phyloP scores from a whole-genome alignment of 2,329 filamentous ascomycete species.

The Amauroascus niger region DNA sequence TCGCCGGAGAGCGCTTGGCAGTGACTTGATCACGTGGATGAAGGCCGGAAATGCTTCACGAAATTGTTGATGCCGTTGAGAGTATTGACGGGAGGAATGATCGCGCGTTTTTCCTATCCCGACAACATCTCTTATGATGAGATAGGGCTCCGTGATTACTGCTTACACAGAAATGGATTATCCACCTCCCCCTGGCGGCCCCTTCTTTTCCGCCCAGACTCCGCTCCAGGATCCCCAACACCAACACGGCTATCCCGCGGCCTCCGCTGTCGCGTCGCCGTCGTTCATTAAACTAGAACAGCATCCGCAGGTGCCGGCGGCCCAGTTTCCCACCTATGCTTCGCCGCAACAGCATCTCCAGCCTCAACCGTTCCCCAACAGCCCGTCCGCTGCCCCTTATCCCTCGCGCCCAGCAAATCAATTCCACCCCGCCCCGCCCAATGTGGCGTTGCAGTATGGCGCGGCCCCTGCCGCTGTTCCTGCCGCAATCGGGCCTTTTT shows the following conservation, averaged over 20 bases:
- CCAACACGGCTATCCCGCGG: conserved; percentile 26
- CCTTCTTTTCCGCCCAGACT: conserved; percentile 25
- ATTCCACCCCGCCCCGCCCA: conserved; percentile 23
- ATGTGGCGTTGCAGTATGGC: conserved; percentile 25
- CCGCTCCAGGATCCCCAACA: conserved; percentile 24
- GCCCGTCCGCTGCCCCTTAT: conserved; percentile 29
- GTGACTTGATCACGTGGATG: not conserved
- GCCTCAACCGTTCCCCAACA: conserved; percentile 23
- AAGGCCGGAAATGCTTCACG: not conserved
- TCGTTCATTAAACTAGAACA: conserved; percentile 30
- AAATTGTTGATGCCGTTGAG: no score
- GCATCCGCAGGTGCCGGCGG: conserved; percentile 29
- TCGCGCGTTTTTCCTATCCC: no score
- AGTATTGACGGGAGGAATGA: no score
- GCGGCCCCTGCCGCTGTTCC: conserved; percentile 19
- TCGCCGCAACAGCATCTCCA: conserved; percentile 28
- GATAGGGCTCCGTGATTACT: not conserved
- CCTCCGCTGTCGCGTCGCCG: conserved; percentile 24
- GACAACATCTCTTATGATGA: not conserved
- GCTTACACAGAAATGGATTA: not conserved
- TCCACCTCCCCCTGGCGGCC: conserved; percentile 29
- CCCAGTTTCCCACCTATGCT: conserved; percentile 26
- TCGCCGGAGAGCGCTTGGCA: no score
- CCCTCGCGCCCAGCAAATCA: conserved; percentile 27
- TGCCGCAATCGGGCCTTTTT: conserved; percentile 18